phyloP scores from a whole-genome alignment of 495 filamentous ascomycete genomes.

The Talaromyces liani region DNA sequence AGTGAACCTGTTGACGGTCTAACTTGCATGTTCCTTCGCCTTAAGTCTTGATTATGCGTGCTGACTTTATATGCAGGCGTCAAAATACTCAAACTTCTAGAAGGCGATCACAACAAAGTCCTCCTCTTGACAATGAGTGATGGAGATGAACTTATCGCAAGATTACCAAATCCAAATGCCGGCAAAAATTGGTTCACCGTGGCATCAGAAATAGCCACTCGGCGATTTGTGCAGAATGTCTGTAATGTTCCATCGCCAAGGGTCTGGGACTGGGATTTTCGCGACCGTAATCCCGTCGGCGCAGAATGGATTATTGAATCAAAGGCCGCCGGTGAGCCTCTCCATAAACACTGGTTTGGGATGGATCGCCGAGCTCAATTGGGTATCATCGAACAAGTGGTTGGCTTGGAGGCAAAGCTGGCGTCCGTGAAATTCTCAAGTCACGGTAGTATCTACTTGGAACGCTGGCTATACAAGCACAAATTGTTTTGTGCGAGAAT shows the following conservation, averaged over 20 bases:
- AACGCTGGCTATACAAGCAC: not conserved
- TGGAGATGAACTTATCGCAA: conserved; percentile 19
- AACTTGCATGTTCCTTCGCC: not conserved
- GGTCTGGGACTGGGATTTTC: conserved; percentile 16
- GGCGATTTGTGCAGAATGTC: conserved; percentile 20
- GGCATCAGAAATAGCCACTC: conserved; percentile 34
- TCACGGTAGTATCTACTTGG: not conserved
- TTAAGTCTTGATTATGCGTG: not conserved
- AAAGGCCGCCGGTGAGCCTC: conserved; percentile 15
- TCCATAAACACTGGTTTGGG: not conserved
- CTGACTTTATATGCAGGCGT: not conserved
- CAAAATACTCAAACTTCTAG: conserved; percentile 18
- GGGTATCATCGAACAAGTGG: not conserved
- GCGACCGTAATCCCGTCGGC: conserved; percentile 15
- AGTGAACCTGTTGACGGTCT: not conserved
- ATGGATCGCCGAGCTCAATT: not conserved
- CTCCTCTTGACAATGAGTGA: conserved; percentile 22
- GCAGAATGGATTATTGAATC: conserved; percentile 27
- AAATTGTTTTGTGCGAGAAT: not conserved
- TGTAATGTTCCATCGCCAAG: conserved; percentile 21
- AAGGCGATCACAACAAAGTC: conserved; percentile 25
- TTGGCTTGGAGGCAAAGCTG: not conserved
- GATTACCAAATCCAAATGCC: conserved; percentile 25
- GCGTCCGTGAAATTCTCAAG: not conserved
- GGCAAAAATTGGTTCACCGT: conserved; percentile 21